phyloP scores from a whole-genome alignment of 2,329 filamentous ascomycete genomes.

The Neonectria faginata region DNA sequence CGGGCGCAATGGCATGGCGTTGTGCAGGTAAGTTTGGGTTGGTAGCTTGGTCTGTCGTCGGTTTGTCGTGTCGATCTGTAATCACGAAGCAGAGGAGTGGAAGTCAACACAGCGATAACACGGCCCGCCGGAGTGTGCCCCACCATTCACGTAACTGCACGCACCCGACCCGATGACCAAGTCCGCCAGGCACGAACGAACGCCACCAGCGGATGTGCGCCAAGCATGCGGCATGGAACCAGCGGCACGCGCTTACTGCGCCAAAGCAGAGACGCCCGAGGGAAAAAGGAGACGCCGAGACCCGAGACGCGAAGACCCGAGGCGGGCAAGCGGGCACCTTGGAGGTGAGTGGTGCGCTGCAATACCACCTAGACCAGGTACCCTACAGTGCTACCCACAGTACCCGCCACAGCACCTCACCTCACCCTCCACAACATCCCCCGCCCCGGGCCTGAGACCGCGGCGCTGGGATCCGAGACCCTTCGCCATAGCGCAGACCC shows the following conservation, averaged over 20 bases:
- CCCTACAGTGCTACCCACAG: too few relatives aligned
- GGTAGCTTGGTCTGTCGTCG: constrained; percentile 22
- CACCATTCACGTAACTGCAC: constrained; percentile 5
- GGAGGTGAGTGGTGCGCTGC: too few relatives aligned
- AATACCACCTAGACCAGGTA: too few relatives aligned
- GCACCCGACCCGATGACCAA: too few relatives aligned
- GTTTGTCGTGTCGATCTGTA: background rate
- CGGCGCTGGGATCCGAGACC: constrained; percentile 12
- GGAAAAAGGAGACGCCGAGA: constrained; percentile 4
- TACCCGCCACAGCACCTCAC: background rate
- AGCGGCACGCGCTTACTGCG: constrained; percentile 33
- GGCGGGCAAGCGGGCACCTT: background rate
- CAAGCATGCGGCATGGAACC: constrained; percentile 7
- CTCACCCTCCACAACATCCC: background rate
- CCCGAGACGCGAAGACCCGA: constrained; percentile 15
- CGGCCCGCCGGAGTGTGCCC: constrained; percentile 1
- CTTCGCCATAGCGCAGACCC: background rate
- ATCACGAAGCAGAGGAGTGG: background rate
- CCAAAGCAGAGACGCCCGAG: constrained; percentile 19
- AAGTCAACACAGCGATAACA: constrained; percentile 7
- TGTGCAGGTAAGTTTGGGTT: background rate
- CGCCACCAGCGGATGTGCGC: constrained; percentile 8
- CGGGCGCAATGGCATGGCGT: constrained; percentile 35
- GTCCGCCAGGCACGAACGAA: constrained; percentile 15
- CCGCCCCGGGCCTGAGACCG: constrained; percentile 11